Conservation (phyloP, 805 yeast genomes). For the Blastobotrys parvus region DNA sequence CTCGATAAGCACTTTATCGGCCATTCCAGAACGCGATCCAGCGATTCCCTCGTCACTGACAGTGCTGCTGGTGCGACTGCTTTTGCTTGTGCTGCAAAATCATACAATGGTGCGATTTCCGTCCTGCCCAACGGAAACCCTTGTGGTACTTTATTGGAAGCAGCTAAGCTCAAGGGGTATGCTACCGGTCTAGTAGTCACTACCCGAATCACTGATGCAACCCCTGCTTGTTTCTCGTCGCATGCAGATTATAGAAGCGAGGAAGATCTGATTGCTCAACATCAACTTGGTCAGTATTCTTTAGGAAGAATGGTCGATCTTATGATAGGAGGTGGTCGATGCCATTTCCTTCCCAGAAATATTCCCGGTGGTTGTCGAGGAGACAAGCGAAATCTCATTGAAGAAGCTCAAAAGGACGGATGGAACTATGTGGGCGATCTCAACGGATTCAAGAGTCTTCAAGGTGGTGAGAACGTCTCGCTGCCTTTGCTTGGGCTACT, state of each 20-base stretch:
- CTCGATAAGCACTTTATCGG: slow-evolving; percentile 73
- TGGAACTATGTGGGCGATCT: slow-evolving; percentile 54
- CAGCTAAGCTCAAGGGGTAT: slow-evolving; percentile 73
- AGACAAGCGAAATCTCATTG: slow-evolving; percentile 62
- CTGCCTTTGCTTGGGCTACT: slow-evolving; percentile 73
- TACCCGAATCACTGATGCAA: slow-evolving; percentile 87
- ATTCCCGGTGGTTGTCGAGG: slow-evolving; percentile 53
- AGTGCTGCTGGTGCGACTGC: slow-evolving; percentile 98
- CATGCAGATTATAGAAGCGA: slow-evolving; percentile 70
- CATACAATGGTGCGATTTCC: slow-evolving; percentile 90
- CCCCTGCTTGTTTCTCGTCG: slow-evolving; percentile 83
- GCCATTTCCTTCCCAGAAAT: slow-evolving; percentile 61
- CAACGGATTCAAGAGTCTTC: slow-evolving; percentile 46
- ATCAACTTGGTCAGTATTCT: slow-evolving; percentile 74
- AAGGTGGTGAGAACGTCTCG: slow-evolving; percentile 51
- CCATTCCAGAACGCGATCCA: slow-evolving; percentile 74
- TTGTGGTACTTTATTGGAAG: slow-evolving; percentile 84
- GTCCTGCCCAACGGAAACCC: slow-evolving; percentile 62
- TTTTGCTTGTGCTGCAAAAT: slow-evolving; percentile 72
- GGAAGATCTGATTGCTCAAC: slow-evolving; percentile 81
- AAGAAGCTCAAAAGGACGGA: slow-evolving; percentile 51
- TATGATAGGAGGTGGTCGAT: slow-evolving; percentile 86
- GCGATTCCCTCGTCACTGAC: slow-evolving; percentile 73
- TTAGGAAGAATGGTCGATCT: slow-evolving; percentile 75
- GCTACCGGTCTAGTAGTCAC: slow-evolving; percentile 87